Base-by-base conservation (phyloP, 371 early-diverging fungal genomes). In the Lichtheimia ornata region DNA sequence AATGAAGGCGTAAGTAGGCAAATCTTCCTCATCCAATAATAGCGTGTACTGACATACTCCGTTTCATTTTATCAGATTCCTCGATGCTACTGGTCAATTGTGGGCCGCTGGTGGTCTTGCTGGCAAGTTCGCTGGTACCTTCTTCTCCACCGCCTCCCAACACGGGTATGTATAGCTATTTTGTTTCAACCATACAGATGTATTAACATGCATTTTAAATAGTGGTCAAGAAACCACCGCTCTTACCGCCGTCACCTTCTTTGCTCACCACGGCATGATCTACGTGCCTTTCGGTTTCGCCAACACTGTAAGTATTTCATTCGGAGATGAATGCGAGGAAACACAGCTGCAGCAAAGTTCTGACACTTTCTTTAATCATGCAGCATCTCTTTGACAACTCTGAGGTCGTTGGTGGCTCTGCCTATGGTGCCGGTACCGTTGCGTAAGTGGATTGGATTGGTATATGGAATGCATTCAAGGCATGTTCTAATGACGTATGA, bases 221-320 rank as follows among this genome's bases (percentile, higher is more conserved):
- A 35, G 35, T 58, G 91, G 91, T 13, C 86, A 87, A 58, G 92
- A 92, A 63, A 83, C 87, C n/a, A 89, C 90, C 11, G 82, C 83
- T 25, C 65, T 79, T 25, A 77, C 86, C 28, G 75, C 86, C 50
- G 27, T 93, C 50, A 74, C 85, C 17, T 78, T 76, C 61, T 75
- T 89, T 17, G 84, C 74, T n/a, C 91, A 92, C 76, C 89, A 88
- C 57, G 93, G 91, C 14, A 81, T 92, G 57, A 66, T 82, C 60
- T 91, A 77, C 55, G 89, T 91, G 11, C 90, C 92, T 11, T 61
- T 89, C 43, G 88, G 88, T 13, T 83, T 73, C 56, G 65, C 70
- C 14, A 69, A 70, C 58, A 50, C 76, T 3, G 54, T 54, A 54
- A 54, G 54, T 54, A 25, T 17, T 15, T 35, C 35, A 35, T 0